phyloP scores from a whole-genome alignment of 2,329 filamentous ascomycete genomes.

The Neofusicoccum cordaticola region DNA sequence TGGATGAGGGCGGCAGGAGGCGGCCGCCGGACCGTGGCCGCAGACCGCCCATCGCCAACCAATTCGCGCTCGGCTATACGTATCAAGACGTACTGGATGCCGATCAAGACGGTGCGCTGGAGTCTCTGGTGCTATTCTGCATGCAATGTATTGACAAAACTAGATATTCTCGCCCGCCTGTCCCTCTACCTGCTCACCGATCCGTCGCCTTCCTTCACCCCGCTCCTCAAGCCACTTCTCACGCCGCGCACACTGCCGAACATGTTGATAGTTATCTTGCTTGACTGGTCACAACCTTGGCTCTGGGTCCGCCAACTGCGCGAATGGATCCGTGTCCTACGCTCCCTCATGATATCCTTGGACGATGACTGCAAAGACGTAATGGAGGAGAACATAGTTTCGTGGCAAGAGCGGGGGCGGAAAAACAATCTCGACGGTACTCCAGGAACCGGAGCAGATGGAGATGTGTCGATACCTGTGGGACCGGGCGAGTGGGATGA shows the following conservation, averaged over 20 bases:
- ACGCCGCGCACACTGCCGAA: conserved; percentile 81
- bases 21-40: conserved; percentile 52
- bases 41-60: conserved; percentile 80
- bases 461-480: conserved; percentile 69
- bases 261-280: conserved; percentile 81
- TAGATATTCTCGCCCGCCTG: conserved; percentile 84
- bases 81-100: conserved; percentile 93
- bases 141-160: conserved; percentile 19
- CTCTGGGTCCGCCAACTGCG: conserved; percentile 84
- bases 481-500: conserved; percentile 94
- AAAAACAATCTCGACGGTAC: conserved; percentile 15
- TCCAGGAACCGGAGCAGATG: conserved; percentile 25
- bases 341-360: conserved; percentile 70
- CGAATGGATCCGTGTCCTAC: conserved; percentile 83
- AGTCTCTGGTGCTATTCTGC: not conserved
- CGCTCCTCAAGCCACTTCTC: conserved; percentile 78
- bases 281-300: conserved; percentile 95
- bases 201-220: conserved; percentile 77
- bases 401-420: conserved; percentile 64
- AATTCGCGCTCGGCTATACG: conserved; percentile 89
- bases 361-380: conserved; percentile 74
- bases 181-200: conserved; percentile 87
- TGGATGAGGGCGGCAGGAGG: conserved; percentile 38
- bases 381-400: conserved; percentile 81
- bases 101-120: conserved; percentile 74